Percentiles rank a stretch among this genome's conserved stretches.
Evolutionary conservation across 225 moss, liverwort and hornwort genomes (phyloP).

Genomic region (Bryum argenteum): DNA sequence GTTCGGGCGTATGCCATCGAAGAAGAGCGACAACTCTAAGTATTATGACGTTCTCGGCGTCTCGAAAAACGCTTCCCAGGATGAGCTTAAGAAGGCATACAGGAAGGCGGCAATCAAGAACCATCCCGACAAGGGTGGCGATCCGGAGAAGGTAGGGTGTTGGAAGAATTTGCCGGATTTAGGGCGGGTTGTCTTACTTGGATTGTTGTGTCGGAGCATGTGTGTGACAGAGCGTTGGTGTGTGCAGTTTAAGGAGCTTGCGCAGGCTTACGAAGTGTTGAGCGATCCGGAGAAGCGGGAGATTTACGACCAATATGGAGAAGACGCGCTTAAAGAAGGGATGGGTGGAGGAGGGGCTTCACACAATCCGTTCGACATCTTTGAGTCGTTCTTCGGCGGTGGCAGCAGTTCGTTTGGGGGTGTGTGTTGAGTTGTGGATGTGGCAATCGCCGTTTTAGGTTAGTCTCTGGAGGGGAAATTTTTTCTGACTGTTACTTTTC

Average conservation of each 20-base stretch:
- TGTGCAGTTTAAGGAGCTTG: conserved; percentile 20
- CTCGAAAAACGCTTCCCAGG: conserved; percentile 21
- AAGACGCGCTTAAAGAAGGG: conserved; percentile 87
- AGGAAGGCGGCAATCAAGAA: conserved; percentile 21
- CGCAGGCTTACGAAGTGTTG: conserved; percentile 14
- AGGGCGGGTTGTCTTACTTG: neutral
- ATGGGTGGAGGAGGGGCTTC: conserved; percentile 88
- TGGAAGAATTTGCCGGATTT: neutral
- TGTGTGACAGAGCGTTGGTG: neutral
- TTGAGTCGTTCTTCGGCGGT: conserved; percentile 84
- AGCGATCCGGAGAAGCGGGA: conserved; percentile 54
- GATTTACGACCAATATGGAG: conserved; percentile 77
- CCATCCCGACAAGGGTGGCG: conserved; percentile 21
- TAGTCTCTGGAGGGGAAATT: neutral
- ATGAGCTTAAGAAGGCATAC: conserved; percentile 38
- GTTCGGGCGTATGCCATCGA: conserved; percentile 35
- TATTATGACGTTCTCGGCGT: conserved; percentile 30
- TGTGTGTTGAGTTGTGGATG: neutral
- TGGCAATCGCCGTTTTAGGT: too few species aligned
- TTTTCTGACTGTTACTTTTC: neutral
- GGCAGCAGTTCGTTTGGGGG: conserved; percentile 74
- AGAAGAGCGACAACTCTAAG: conserved; percentile 34
- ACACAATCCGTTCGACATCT: conserved; percentile 86
- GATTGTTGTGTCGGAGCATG: neutral
- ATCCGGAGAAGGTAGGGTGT: conserved; percentile 18